Base-by-base conservation (phyloP, 768 basidiomycete species). In the Paxillus involutus region DNA sequence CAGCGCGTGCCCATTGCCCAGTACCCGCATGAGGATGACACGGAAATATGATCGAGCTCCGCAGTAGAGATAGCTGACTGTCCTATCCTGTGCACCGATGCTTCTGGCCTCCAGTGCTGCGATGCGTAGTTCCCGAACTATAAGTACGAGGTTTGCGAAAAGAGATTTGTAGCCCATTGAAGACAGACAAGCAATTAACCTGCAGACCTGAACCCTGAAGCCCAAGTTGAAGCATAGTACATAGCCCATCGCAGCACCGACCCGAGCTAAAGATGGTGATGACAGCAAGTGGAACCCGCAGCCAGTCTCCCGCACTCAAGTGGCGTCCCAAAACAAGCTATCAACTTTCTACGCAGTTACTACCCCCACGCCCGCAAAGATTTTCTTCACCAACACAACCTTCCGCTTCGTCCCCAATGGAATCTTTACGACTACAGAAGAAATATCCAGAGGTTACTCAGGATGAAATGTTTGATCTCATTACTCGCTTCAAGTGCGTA, bases 401-500 rank as follows among this genome's bases (percentile, higher is more conserved):
- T 49, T 60, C 57, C 33, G 19, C 55, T 65, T 66, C 58, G 26
- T 57, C 68, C 45, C 41, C 62, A 47, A 91, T 93, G 91, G 86
- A 92, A 70, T 86, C 89, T 45, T 75, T 97, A 58, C 86, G 87
- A 72, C 79, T 97, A 13, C 89, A 92, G 68, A 92, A 88, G 77
- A 96, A 95, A 72, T 94, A 88, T 66, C 93, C 95, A 14, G 88
- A 95, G 63, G 86, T 97, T 61, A 78, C 90, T 40, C 84, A 86
- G 66, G 94, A 96, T 78, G 94, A 95, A 75, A 93, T 98, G 86
- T 88, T 94, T 63, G 86, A 91, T 67, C 83, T 98, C 70, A 85
- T 97, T 72, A 93, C 88, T 71, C 84, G 87, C 55, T 99, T 99
- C 88, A 96, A 96, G 96, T 97, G 63, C 61, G 94, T 81, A n/a